These are phyloP conservation scores for Cystobasidium tubakii DNA, from an alignment of 768 basidiomycete species.

Conservation along the genomic window DNA sequence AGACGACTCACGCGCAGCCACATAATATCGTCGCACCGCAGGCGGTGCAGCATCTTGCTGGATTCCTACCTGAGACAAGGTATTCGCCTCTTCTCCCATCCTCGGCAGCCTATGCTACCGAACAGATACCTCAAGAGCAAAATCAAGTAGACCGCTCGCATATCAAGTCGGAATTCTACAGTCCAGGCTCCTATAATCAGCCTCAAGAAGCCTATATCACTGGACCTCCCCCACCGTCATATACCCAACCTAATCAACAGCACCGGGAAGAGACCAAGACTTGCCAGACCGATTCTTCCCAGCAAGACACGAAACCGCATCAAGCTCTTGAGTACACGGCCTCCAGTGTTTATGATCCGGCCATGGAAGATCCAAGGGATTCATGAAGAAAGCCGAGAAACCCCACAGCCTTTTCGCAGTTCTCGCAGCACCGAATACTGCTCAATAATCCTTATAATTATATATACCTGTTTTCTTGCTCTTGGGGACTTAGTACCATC, in stretches of 20 bases:
- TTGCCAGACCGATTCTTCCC: neutral
- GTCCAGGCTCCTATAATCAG: neutral
- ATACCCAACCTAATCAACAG: neutral
- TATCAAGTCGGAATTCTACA: neutral
- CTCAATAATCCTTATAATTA: too few species aligned
- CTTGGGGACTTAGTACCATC: too few species aligned
- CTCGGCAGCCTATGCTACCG: neutral
- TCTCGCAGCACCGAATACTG: too few species aligned
- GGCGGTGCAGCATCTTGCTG: constrained; percentile 4
- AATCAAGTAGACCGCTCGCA: neutral
- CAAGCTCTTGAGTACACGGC: neutral
- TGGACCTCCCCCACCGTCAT: neutral
- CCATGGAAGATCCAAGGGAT: too few species aligned
- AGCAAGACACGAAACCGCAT: neutral
- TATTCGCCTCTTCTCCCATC: neutral
- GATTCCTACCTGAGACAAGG: neutral
- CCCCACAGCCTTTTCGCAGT: too few species aligned
- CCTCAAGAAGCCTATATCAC: neutral
- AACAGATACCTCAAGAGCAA: neutral
- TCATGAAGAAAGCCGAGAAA: too few species aligned
- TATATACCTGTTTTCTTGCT: too few species aligned
- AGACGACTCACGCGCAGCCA: neutral
- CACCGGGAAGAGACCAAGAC: neutral
- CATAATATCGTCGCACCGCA: neutral
- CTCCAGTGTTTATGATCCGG: neutral